Conservation (phyloP, 805 yeast species). For the Saccharomycopsis sp. region DNA sequence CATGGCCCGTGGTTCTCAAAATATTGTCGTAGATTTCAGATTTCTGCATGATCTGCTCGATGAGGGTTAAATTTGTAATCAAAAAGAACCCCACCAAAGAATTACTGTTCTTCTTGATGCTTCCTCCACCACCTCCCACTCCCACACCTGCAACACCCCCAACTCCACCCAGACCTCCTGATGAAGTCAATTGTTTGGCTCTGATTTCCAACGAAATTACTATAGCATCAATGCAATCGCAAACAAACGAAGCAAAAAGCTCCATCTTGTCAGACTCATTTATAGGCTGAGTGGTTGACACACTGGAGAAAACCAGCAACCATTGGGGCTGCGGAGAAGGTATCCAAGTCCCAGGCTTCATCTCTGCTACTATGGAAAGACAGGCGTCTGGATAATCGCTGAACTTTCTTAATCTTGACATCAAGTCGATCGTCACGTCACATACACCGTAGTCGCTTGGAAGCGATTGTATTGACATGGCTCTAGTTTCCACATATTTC, state of each 20-base stretch:
- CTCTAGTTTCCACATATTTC: conserved; percentile 45
- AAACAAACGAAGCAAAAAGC: conserved; percentile 56
- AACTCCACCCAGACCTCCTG: not conserved
- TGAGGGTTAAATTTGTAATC: conserved; percentile 60
- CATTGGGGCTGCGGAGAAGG: conserved; percentile 52
- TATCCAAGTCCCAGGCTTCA: conserved; percentile 64
- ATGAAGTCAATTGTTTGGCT: conserved; percentile 35
- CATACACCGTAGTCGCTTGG: conserved; percentile 68
- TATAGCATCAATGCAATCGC: conserved; percentile 75
- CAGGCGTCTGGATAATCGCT: conserved; percentile 53
- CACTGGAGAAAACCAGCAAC: conserved; percentile 42
- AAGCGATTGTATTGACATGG: conserved; percentile 36
- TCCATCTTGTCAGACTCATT: conserved; percentile 39
- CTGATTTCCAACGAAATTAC: conserved; percentile 57
- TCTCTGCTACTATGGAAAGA: conserved; percentile 40
- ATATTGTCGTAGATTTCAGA: conserved; percentile 44
- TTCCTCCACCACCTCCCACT: not conserved
- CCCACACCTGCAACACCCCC: not conserved
- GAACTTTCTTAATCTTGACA: conserved; percentile 59
- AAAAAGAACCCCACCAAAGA: conserved; percentile 59
- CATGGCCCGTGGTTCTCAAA: conserved; percentile 52
- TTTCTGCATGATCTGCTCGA: conserved; percentile 66
- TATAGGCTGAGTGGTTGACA: conserved; percentile 35
- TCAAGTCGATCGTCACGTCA: conserved; percentile 64
- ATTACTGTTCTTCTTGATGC: conserved; percentile 22